These are phyloP conservation scores for Globisporangium orthogonon DNA, from an alignment of 352 stramenopile species.

Conservation along the genomic window DNA sequence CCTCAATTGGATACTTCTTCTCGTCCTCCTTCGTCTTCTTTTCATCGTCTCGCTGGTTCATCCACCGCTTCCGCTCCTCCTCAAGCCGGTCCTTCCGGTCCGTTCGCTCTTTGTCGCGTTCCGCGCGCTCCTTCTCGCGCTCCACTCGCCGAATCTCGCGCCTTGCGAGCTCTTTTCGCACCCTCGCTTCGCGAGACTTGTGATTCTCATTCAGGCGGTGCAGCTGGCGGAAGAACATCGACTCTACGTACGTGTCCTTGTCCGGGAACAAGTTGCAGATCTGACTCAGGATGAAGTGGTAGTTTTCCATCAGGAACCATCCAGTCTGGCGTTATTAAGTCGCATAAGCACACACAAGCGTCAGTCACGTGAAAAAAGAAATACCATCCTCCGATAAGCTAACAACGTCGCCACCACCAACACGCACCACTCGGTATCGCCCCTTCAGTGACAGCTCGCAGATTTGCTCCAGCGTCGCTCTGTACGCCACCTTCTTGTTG, in stretches of 20 bases:
- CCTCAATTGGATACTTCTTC: constrained; percentile 64
- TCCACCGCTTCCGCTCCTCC: constrained; percentile 36
- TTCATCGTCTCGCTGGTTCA: constrained; percentile 56
- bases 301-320: constrained; percentile 84
- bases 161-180: constrained; percentile 50
- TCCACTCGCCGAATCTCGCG: constrained; percentile 53
- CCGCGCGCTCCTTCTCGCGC: constrained; percentile 46
- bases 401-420: not conserved
- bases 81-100: constrained; percentile 37
- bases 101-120: constrained; percentile 54
- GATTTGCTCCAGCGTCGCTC: constrained; percentile 77
- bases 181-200: constrained; percentile 43
- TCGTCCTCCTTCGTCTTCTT: constrained; percentile 54
- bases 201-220: constrained; percentile 67
- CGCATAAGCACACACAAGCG: constrained; percentile 7
- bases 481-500: constrained; percentile 84
- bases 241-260: constrained; percentile 71
- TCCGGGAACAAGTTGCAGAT: constrained; percentile 72
- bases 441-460: constrained; percentile 65
- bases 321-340: constrained; percentile 32
- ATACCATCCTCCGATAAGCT: not conserved
- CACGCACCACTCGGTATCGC: constrained; percentile 67
- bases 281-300: constrained; percentile 71
- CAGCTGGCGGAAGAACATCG: constrained; percentile 84
- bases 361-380: not conserved